Evolutionary conservation across 176 grass and related monocot species (phyloP).

Genomic region (Saccharum spontaneum): DNA sequence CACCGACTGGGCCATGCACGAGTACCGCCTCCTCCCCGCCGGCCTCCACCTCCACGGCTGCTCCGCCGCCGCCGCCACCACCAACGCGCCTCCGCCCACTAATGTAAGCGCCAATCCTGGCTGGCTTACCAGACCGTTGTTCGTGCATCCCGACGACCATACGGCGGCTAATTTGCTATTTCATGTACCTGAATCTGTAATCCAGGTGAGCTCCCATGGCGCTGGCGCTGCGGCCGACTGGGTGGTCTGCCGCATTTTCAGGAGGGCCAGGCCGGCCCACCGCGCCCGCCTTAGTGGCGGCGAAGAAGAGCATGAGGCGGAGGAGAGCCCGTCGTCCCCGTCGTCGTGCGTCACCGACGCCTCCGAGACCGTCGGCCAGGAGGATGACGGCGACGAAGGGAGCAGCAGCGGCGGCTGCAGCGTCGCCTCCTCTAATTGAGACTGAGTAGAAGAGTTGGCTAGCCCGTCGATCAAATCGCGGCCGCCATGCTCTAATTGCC

Average conservation of each 20-base stretch:
- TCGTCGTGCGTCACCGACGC: constrained; percentile 56
- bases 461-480: constrained; percentile 20
- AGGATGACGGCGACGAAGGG: neutral
- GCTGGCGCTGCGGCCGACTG: constrained; percentile 31
- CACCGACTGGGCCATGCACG: constrained; percentile 86
- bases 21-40: constrained; percentile 66
- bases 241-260: constrained; percentile 84
- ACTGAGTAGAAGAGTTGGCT: constrained; percentile 26
- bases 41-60: constrained; percentile 13
- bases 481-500: constrained; percentile 41
- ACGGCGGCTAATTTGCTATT: neutral
- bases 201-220: constrained; percentile 3
- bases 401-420: neutral
- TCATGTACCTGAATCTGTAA: neutral
- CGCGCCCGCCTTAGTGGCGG: neutral
- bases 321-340: constrained; percentile 25
- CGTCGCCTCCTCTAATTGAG: constrained; percentile 21
- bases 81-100: neutral
- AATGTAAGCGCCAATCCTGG: neutral
- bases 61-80: neutral
- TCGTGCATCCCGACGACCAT: neutral
- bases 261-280: constrained; percentile 29
- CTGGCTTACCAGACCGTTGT: neutral
- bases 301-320: neutral
- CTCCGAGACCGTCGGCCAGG: neutral